Conservation (phyloP, 352 stramenopile species). For the Phytophthora fragariae region DNA sequence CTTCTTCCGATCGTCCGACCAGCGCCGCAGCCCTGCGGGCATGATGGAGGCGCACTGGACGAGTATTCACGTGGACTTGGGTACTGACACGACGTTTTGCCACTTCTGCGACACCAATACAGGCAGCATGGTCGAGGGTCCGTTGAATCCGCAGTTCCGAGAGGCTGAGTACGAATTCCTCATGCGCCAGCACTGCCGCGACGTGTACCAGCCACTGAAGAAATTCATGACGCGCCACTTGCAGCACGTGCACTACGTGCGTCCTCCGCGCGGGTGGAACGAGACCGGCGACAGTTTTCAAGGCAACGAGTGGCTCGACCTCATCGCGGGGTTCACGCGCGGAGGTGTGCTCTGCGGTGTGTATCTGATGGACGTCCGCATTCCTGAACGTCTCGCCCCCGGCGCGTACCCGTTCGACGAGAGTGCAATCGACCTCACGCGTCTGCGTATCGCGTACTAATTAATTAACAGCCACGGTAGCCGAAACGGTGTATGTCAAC, state of each 20-base stretch:
- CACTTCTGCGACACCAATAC: constrained; percentile 33
- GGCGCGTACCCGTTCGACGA: constrained; percentile 43
- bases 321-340: constrained; percentile 36
- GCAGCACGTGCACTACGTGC: constrained; percentile 37
- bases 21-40: neutral
- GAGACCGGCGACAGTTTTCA: constrained; percentile 22
- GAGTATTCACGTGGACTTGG: constrained; percentile 32
- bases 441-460: constrained; percentile 39
- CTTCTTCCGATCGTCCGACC: constrained; percentile 21
- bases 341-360: constrained; percentile 36
- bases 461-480: neutral
- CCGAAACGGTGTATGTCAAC: constrained; percentile 5
- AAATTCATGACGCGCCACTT: constrained; percentile 42
- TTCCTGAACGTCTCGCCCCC: constrained; percentile 29
- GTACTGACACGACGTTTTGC: constrained; percentile 29
- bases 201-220: constrained; percentile 39
- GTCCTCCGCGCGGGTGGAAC: constrained; percentile 26
- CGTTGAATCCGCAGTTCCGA: constrained; percentile 37
- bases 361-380: constrained; percentile 36
- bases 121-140: constrained; percentile 33
- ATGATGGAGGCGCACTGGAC: constrained; percentile 39
- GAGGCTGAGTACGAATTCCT: constrained; percentile 40
- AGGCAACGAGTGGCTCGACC: constrained; percentile 31
- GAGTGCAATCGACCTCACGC: constrained; percentile 39
- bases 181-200: constrained; percentile 39